Evolutionary conservation across 306 rosid species (phyloP).

Genomic region (Prunus fruticosa): DNA sequence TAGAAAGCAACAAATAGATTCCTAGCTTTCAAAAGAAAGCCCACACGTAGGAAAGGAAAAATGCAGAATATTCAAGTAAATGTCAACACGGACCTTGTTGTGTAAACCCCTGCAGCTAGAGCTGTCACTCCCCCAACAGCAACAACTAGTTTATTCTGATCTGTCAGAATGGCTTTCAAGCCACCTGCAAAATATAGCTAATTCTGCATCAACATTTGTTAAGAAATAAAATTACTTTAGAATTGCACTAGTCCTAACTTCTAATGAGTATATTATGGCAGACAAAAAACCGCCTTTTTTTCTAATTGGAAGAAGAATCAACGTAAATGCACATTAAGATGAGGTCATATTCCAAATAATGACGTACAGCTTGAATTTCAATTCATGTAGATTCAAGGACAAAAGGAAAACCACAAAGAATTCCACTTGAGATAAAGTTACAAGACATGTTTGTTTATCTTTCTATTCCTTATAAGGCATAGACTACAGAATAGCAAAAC

Average conservation of each 20-base stretch:
- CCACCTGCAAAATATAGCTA: conserved; percentile 68
- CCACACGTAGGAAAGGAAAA: neutral
- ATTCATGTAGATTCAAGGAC: neutral
- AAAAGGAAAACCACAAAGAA: neutral
- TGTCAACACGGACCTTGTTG: conserved; percentile 64
- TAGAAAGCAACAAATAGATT: neutral
- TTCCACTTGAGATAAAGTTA: neutral
- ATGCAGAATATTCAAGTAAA: neutral
- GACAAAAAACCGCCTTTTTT: neutral
- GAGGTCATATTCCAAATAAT: neutral
- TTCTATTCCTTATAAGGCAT: neutral
- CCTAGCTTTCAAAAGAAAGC: neutral
- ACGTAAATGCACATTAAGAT: neutral
- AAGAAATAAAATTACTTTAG: neutral
- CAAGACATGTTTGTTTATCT: neutral
- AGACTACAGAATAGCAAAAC: neutral
- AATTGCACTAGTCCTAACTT: neutral
- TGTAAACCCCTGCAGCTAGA: conserved; percentile 92
- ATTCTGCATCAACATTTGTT: neutral
- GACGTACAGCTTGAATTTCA: neutral
- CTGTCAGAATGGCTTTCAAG: conserved; percentile 83
- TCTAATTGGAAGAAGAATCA: neutral
- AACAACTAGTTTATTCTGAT: conserved; percentile 94
- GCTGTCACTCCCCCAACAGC: conserved; percentile 98
- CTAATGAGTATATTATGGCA: neutral